These are phyloP conservation scores for Akebia trifoliata DNA, from an alignment of 164 flowering plant genomes.

Conservation along the genomic window DNA sequence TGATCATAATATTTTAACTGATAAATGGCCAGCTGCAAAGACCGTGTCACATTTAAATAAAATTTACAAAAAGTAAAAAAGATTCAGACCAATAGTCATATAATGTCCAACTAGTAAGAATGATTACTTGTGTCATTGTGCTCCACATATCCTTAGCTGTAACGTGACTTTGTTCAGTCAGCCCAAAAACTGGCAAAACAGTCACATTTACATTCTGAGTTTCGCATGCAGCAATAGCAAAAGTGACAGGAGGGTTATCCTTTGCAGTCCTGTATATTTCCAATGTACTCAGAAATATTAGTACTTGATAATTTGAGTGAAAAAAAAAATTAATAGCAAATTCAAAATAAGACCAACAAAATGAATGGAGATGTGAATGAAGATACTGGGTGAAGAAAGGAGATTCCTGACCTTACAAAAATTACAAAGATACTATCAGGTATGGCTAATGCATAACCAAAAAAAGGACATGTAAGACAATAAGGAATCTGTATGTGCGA, in stretches of 20 bases:
- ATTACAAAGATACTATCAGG: too few relatives aligned
- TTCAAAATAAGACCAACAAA: too few relatives aligned
- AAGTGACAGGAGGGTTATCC: constrained; percentile 87
- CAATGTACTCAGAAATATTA: constrained; percentile 3
- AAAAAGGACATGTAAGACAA: too few relatives aligned
- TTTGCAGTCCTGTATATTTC: constrained; percentile 66
- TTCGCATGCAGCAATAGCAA: constrained; percentile 90
- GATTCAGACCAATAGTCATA: too few relatives aligned
- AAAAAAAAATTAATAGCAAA: neutral
- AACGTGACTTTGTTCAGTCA: constrained; percentile 50
- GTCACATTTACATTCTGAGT: constrained; percentile 90
- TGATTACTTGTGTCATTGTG: constrained; percentile 61
- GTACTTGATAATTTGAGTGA: neutral
- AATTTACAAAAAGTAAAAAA: neutral
- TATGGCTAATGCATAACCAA: too few relatives aligned
- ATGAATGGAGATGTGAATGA: too few relatives aligned
- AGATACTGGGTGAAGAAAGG: too few relatives aligned
- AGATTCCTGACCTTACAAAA: too few relatives aligned
- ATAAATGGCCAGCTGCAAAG: too few relatives aligned
- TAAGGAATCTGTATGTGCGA: too few relatives aligned
- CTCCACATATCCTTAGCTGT: constrained; percentile 89
- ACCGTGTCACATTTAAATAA: too few relatives aligned
- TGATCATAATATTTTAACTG: too few relatives aligned
- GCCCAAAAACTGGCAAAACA: constrained; percentile 77
- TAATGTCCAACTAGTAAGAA: neutral